These are phyloP conservation scores for Eucommia ulmoides DNA, from an alignment of 257 asterid genomes.

Conservation along the genomic window DNA sequence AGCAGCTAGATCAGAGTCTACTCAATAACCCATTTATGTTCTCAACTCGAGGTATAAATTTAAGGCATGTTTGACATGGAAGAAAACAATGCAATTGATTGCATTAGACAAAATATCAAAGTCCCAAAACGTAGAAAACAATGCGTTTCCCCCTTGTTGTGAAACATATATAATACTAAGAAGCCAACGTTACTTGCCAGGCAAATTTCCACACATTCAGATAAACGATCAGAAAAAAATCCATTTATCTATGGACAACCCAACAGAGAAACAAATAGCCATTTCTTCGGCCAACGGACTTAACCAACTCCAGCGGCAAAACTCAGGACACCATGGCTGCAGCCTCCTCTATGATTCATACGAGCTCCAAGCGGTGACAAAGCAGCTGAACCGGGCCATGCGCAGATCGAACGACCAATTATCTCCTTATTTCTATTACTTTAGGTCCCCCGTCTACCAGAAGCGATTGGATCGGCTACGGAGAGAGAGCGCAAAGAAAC, in stretches of 20 bases:
- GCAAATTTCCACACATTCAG: background rate
- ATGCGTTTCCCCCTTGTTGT: background rate
- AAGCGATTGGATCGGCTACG: background rate
- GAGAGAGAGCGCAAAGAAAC: background rate
- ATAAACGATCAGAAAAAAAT: background rate
- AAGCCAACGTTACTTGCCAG: background rate
- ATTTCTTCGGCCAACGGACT: background rate
- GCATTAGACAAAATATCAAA: background rate
- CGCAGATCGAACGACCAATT: background rate
- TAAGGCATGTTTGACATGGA: too few species aligned
- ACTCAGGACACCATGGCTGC: background rate
- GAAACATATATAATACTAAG: background rate
- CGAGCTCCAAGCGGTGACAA: background rate
- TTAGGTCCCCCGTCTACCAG: background rate
- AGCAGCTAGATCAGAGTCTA: too few species aligned
- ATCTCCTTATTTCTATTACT: background rate
- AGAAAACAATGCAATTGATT: too few species aligned
- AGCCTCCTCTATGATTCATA: background rate
- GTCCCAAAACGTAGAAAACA: background rate
- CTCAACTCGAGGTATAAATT: too few species aligned
- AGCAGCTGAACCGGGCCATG: slow-evolving; percentile 1
- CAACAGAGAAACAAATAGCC: background rate
- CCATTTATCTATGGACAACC: background rate
- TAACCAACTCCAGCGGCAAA: background rate
- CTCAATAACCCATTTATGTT: too few species aligned